Base-by-base conservation (phyloP, 2,329 filamentous ascomycete genomes). In the Aspergillus texensis region DNA sequence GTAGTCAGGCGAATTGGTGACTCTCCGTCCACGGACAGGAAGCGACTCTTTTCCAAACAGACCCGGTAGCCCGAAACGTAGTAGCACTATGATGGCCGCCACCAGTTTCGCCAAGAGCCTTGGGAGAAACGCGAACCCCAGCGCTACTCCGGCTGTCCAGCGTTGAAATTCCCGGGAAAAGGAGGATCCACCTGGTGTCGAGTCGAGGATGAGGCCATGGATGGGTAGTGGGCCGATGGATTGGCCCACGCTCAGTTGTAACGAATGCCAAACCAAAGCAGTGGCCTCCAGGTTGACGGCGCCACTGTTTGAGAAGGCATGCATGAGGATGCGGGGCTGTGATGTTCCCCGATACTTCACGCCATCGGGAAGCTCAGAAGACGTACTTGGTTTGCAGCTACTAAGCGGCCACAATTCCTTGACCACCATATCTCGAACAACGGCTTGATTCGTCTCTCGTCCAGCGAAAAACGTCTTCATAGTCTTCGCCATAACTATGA, bases 271-370 rank as follows among this genome's bases (percentile, higher is more conserved):
- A 6, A 55, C 50, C 16, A 50, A 45, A 11, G 34, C 45, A 14
- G 39, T 36, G 1, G 50, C 58, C 32, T 60, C 58, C 14, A 60
- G 58, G n/a, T 60, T 60, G 48, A 56, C 19, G 21, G 11, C 50
- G 12, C 58, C 58, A 28, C 58, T 60, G 12, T 60, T 60, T 4
- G 58, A 60, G n/a, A 60, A 60, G 6, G 50, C 58, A 50, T 60
- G 58, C 58, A 60, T 55, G 34, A 60, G 58, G 46, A 60, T 54
- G 14, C 21, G 34, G 32, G 48, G 8, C 1, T 53, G 32, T 16
- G 39, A 4, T 5, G 16, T 46, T 34, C 56, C 56, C 26, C 28
- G 56, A 46, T 26, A 32, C 30, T 30, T 10, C 12, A 46, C 4
- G 34, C 24, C 3, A 6, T 26, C 26, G 46, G 48, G n/a, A 24